Percentiles rank a stretch among this genome's conserved stretches.
Conservation (phyloP, 495 filamentous ascomycete species). For the Cercophora sp. region DNA sequence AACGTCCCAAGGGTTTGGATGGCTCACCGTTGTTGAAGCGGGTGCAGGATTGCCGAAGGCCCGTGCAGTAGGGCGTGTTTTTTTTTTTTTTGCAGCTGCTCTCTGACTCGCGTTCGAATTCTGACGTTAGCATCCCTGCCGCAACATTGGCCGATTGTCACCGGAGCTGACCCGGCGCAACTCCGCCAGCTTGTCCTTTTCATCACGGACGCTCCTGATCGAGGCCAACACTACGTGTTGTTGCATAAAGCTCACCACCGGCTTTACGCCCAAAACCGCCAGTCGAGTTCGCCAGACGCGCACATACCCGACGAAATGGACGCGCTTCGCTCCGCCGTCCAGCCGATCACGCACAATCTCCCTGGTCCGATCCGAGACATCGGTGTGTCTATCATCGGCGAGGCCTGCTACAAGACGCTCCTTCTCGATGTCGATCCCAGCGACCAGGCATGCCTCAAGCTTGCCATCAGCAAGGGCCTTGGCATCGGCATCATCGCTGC, state of each 20-base stretch:
- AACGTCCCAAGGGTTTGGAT: no score
- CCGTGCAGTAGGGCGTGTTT: no score
- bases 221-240: no score
- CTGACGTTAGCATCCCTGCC: no score
- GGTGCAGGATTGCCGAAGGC: no score
- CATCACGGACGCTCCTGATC: not conserved
- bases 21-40: no score
- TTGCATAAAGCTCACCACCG: no score
- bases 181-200: not conserved
- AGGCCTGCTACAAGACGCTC: constrained; percentile 76
- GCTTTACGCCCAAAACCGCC: no score
- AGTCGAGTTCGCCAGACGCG: no score
- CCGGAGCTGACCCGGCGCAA: not conserved
- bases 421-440: constrained; percentile 74
- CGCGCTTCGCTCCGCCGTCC: constrained; percentile 60
- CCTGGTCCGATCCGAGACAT: constrained; percentile 72
- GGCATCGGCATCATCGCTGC: constrained; percentile 89
- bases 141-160: not conserved
- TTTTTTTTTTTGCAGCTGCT: no score
- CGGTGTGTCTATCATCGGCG: constrained; percentile 74
- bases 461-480: constrained; percentile 85
- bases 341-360: constrained; percentile 74
- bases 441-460: constrained; percentile 71
- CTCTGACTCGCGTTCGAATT: no score
- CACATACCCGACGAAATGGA: constrained; percentile 35